A percentile compares a stretch with the other conserved stretches of the same genome.
phyloP scores from a whole-genome alignment of 345 rosid genomes.

The Sisymbrium altissimum region DNA sequence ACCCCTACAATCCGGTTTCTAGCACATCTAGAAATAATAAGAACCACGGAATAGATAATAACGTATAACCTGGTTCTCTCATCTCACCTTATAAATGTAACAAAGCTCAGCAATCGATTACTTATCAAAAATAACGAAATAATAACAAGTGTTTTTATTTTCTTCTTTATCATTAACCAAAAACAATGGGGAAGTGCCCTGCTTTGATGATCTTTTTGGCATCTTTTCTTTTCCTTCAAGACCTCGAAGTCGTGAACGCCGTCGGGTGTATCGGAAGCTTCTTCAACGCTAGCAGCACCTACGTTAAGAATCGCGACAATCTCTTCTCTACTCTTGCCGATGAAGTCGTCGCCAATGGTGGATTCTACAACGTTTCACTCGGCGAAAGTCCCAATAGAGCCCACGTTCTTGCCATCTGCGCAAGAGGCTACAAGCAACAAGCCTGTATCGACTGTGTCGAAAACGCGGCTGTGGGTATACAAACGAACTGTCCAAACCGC shows the following conservation, averaged over 20 bases:
- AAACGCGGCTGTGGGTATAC: no score
- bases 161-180: no score
- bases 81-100: no score
- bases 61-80: no score
- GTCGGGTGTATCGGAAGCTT: not conserved
- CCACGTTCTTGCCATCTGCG: not conserved
- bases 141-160: no score
- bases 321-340: not conserved
- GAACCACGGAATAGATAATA: no score
- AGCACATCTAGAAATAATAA: no score
- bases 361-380: not conserved
- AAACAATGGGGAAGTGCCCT: not conserved
- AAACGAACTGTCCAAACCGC: not conserved
- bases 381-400: not conserved
- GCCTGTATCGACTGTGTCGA: no score
- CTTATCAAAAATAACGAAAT: no score
- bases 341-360: not conserved
- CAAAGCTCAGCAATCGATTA: no score
- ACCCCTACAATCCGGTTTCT: no score
- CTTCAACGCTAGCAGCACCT: not conserved
- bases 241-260: not conserved
- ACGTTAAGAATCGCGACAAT: not conserved
- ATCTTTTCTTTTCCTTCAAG: constrained; percentile 10
- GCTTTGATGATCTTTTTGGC: not conserved
- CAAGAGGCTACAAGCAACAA: not conserved